Conservation (phyloP, 2,329 filamentous ascomycete species). For the Nakataea oryzae region DNA sequence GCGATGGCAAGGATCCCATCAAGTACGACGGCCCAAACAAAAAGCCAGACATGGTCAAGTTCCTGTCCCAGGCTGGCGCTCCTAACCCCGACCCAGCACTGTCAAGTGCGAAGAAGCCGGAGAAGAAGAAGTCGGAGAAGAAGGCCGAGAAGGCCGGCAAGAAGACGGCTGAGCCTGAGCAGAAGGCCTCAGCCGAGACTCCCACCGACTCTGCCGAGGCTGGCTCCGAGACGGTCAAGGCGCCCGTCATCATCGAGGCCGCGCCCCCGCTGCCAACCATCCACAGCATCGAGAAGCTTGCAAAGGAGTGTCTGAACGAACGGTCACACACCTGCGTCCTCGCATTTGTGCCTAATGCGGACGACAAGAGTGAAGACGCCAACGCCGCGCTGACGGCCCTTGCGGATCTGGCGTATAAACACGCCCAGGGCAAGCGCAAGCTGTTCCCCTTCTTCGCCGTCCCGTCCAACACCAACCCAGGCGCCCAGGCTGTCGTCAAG, state of each 20-base stretch:
- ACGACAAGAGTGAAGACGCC: constrained; percentile 30
- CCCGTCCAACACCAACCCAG: constrained; percentile 44
- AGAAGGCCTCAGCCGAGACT: constrained; percentile 18
- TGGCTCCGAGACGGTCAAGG: constrained; percentile 27
- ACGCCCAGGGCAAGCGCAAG: constrained; percentile 52
- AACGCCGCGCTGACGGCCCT: constrained; percentile 52
- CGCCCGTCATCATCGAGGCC: constrained; percentile 37
- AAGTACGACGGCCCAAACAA: constrained; percentile 76
- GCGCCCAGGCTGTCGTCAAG: constrained; percentile 41
- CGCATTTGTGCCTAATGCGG: constrained; percentile 51
- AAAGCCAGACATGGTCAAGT: constrained; percentile 71
- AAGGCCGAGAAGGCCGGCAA: constrained; percentile 21
- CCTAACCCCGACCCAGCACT: constrained; percentile 71
- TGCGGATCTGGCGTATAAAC: constrained; percentile 66
- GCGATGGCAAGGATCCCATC: constrained; percentile 55
- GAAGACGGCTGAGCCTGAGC: constrained; percentile 25
- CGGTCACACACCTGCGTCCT: constrained; percentile 80
- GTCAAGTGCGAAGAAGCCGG: constrained; percentile 31
- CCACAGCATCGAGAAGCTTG: constrained; percentile 51
- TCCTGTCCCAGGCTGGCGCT: constrained; percentile 66
- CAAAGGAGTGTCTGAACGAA: constrained; percentile 59
- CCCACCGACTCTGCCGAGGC: constrained; percentile 30
- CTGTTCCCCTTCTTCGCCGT: constrained; percentile 80
- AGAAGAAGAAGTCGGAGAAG: constrained; percentile 34
- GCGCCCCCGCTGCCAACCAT: constrained; percentile 58